Evolutionary conservation across 2,329 filamentous ascomycete genomes (phyloP).

Genomic region (Fonsecaea erecta): DNA sequence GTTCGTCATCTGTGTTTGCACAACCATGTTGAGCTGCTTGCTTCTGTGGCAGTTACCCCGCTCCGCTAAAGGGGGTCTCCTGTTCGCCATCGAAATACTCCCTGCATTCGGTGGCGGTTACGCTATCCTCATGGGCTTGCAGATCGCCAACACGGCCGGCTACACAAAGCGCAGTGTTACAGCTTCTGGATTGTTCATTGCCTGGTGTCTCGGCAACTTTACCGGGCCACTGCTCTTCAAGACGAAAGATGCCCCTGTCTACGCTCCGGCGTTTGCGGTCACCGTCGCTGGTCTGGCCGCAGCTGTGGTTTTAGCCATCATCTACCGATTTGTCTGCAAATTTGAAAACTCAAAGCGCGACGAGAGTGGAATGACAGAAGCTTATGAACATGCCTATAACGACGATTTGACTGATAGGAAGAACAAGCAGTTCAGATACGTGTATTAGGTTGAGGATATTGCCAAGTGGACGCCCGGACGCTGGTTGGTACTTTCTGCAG

Average conservation of each 20-base stretch:
- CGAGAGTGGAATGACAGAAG: constrained; percentile 45
- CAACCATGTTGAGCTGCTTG: constrained; percentile 49
- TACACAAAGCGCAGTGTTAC: constrained; percentile 38
- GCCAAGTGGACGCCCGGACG: not conserved
- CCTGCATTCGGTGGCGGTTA: constrained; percentile 54
- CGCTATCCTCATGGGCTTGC: constrained; percentile 57
- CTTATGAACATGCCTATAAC: constrained; percentile 58
- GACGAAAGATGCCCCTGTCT: constrained; percentile 41
- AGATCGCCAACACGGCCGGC: constrained; percentile 45
- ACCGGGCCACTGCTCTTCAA: constrained; percentile 21
- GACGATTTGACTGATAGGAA: constrained; percentile 57
- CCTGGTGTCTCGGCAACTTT: constrained; percentile 34
- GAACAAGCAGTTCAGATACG: constrained; percentile 1
- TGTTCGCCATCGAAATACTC: constrained; percentile 58
- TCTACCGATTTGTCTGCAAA: constrained; percentile 29
- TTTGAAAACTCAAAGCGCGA: constrained; percentile 27
- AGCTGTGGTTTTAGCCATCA: constrained; percentile 39
- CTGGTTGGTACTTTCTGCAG: not conserved
- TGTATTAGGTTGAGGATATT: not conserved
- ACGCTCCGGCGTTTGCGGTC: constrained; percentile 43
- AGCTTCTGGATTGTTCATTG: constrained; percentile 35
- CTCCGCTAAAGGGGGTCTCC: constrained; percentile 48
- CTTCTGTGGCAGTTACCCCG: constrained; percentile 53
- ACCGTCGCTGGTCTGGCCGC: constrained; percentile 15
- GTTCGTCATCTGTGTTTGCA: constrained; percentile 47